Evolutionary conservation across 768 basidiomycete genomes (phyloP).

Genomic region (Dioszegia hungarica): DNA sequence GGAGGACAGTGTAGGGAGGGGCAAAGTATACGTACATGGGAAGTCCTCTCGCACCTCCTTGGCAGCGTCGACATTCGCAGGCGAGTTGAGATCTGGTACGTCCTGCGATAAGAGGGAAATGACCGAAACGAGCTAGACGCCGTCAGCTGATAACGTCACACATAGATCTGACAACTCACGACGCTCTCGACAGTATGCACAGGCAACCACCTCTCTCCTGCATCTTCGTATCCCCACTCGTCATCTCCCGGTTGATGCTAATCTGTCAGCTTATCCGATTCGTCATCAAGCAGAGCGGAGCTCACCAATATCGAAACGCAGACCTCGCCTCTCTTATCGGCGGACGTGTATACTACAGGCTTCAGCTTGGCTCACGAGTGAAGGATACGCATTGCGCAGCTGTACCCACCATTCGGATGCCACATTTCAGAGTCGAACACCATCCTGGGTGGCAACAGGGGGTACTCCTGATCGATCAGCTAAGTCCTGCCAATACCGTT

Average conservation of each 20-base stretch:
- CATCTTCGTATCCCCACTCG: slow-evolving; percentile 89
- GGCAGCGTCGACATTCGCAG: slow-evolving; percentile 94
- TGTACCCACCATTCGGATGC: slow-evolving; percentile 53
- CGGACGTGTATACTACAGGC: slow-evolving; percentile 49
- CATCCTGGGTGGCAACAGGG: slow-evolving; percentile 90
- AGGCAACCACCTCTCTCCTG: slow-evolving; percentile 94
- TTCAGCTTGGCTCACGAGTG: background rate
- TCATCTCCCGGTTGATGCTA: slow-evolving; percentile 95
- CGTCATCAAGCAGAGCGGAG: background rate
- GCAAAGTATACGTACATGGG: slow-evolving; percentile 30
- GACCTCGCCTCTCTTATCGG: slow-evolving; percentile 51
- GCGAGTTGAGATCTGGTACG: slow-evolving; percentile 83
- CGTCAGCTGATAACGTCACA: background rate
- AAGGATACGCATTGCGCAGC: slow-evolving; percentile 6
- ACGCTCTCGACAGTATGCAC: slow-evolving; percentile 97
- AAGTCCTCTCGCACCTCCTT: slow-evolving; percentile 46
- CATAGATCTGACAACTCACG: slow-evolving; percentile 54
- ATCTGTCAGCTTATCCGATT: slow-evolving; percentile 6
- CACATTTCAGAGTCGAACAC: slow-evolving; percentile 52
- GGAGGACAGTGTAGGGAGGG: no score
- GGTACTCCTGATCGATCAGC: slow-evolving; percentile 61
- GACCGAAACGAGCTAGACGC: slow-evolving; percentile 77
- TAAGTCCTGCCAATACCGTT: background rate
- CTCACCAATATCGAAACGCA: slow-evolving; percentile 53
- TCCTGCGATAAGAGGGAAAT: slow-evolving; percentile 93